phyloP scores from a whole-genome alignment of 1,284 basidiomycete genomes.

The Ceratobasidium sp. region DNA sequence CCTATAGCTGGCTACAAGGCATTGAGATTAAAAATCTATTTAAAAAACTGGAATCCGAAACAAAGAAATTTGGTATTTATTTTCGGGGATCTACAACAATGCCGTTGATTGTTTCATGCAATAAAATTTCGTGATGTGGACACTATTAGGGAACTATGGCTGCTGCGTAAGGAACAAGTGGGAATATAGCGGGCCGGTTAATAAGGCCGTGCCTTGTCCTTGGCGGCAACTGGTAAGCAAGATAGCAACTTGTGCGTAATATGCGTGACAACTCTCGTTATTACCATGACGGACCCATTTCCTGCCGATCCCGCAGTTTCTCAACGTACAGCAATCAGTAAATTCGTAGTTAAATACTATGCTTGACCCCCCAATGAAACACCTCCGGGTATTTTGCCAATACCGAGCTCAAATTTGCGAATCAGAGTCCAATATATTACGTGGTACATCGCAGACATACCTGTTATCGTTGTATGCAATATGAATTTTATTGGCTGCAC shows the following conservation, averaged over 20 bases:
- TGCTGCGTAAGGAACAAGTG: not conserved
- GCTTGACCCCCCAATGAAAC: too few species aligned
- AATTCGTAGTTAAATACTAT: too few species aligned
- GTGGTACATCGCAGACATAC: too few species aligned
- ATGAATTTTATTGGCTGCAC: too few species aligned
- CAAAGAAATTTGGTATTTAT: conserved; percentile 15
- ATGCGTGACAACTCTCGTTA: not conserved
- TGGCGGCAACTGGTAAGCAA: conserved; percentile 20
- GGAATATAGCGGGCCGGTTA: not conserved
- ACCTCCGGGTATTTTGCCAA: too few species aligned
- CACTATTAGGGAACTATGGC: not conserved
- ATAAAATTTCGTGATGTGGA: conserved; percentile 10
- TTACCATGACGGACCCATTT: too few species aligned
- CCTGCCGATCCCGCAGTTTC: too few species aligned
- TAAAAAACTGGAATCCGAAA: not conserved
- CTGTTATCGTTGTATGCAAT: too few species aligned
- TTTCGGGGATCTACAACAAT: conserved; percentile 7
- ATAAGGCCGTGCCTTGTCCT: not conserved
- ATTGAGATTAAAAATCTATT: not conserved
- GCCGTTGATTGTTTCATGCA: not conserved
- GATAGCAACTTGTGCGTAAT: not conserved
- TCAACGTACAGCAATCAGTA: too few species aligned
- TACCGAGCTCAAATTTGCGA: too few species aligned
- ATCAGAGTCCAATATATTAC: too few species aligned
- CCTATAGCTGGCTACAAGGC: conserved; percentile 30